These are phyloP conservation scores for Pseudogymnoascus destructans DNA, from an alignment of 2,329 filamentous ascomycete species.

Conservation along the genomic window DNA sequence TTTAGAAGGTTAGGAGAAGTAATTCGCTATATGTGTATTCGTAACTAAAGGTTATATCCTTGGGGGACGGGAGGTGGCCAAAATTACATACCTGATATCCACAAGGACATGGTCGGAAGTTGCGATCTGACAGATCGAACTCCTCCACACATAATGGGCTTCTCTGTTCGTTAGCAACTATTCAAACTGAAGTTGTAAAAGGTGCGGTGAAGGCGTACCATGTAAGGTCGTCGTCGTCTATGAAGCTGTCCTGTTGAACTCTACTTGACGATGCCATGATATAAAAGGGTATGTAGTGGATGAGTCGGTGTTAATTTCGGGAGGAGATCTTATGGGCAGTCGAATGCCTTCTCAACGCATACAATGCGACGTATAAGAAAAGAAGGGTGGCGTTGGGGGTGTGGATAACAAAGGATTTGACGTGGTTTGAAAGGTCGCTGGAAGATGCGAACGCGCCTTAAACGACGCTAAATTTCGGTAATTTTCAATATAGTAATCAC, in stretches of 20 bases:
- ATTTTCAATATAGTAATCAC: not conserved
- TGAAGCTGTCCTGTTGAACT: slow-evolving; percentile 49
- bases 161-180: slow-evolving; percentile 21
- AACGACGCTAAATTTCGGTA: slow-evolving; percentile 10
- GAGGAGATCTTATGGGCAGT: slow-evolving; percentile 4
- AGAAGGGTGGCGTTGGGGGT: slow-evolving; percentile 6
- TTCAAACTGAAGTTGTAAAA: slow-evolving; percentile 9
- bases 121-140: slow-evolving; percentile 93
- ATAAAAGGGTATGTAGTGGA: not conserved
- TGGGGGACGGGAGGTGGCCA: not conserved
- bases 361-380: slow-evolving; percentile 8
- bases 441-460: slow-evolving; percentile 10
- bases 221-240: slow-evolving; percentile 58
- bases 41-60: not conserved
- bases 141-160: slow-evolving; percentile 98
- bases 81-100: slow-evolving; percentile 71
- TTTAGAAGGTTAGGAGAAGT: not conserved
- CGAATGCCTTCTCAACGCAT: slow-evolving; percentile 8
- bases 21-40: not conserved
- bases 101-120: slow-evolving; percentile 93
- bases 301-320: not conserved
- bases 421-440: slow-evolving; percentile 9
- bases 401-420: slow-evolving; percentile 7
- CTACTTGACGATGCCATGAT: slow-evolving; percentile 12
- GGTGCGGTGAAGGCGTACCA: slow-evolving; percentile 37